Evolutionary conservation across 768 basidiomycete genomes (phyloP).

Genomic region (Tulasnella sp.): DNA sequence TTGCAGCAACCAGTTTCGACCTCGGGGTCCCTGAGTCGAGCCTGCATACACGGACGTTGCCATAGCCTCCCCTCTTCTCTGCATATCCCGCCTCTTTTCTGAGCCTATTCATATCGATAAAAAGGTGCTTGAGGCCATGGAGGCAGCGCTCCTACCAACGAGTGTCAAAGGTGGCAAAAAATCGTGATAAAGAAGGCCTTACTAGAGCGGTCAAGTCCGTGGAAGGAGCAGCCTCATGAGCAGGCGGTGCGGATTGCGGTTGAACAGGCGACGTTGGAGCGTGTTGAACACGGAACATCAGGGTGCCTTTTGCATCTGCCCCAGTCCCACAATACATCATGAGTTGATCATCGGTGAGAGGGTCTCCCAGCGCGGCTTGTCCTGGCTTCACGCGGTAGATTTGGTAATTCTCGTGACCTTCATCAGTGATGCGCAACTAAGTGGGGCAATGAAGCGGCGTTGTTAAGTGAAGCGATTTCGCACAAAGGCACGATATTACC

Average conservation of each 20-base stretch:
- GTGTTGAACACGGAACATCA: slow-evolving; percentile 80
- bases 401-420: slow-evolving; percentile 69
- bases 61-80: no score
- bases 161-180: no score
- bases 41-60: no score
- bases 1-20: no score
- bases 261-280: slow-evolving; percentile 34
- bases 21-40: no score
- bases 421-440: slow-evolving; percentile 76
- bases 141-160: not conserved
- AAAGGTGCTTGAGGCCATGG: not conserved
- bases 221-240: not conserved
- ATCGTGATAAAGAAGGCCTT: no score
- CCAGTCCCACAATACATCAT: slow-evolving; percentile 65
- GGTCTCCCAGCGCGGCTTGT: slow-evolving; percentile 65
- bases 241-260: not conserved
- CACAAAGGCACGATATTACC: slow-evolving; percentile 43
- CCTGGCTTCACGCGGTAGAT: slow-evolving; percentile 89
- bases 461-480: slow-evolving; percentile 19
- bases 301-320: slow-evolving; percentile 72
- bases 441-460: slow-evolving; percentile 15
- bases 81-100: not conserved
- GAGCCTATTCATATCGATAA: not conserved
- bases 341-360: slow-evolving; percentile 66
- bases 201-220: no score